Conservation (phyloP, 2,329 filamentous ascomycete species). For the Magnaporthiopsis rhizophila region DNA sequence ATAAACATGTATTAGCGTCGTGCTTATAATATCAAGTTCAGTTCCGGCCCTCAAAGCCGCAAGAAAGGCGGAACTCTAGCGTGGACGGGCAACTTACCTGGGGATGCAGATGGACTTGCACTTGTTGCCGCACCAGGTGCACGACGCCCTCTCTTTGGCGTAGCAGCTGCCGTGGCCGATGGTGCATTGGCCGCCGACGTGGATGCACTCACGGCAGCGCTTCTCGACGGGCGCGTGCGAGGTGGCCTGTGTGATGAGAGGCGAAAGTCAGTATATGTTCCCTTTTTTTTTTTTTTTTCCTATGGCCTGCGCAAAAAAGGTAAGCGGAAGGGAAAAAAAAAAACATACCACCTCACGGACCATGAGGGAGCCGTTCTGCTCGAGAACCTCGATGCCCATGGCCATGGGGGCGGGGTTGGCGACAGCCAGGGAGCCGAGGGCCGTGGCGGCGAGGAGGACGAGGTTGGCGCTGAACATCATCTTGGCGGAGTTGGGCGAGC, state of each 20-base stretch:
- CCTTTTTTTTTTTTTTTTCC: too few relatives aligned
- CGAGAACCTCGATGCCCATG: constrained; percentile 1
- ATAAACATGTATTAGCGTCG: too few relatives aligned
- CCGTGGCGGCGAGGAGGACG: constrained; percentile 15
- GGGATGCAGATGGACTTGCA: constrained; percentile 5
- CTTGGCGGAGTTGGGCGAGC: neutral
- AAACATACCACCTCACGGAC: neutral
- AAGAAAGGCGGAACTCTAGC: too few relatives aligned
- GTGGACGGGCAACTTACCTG: neutral
- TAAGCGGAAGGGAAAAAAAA: too few relatives aligned
- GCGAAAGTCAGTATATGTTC: neutral
- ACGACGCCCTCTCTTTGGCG: constrained; percentile 1
- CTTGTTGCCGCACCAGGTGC: constrained; percentile 6
- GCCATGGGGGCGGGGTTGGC: neutral
- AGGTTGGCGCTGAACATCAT: constrained; percentile 9
- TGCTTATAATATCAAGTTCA: too few relatives aligned
- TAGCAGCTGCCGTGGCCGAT: constrained; percentile 6
- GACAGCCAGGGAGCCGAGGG: constrained; percentile 10
- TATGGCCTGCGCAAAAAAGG: too few relatives aligned
- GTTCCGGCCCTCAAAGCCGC: too few relatives aligned
- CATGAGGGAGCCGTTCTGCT: neutral
- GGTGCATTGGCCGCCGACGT: constrained; percentile 3
- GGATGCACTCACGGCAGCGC: constrained; percentile 4
- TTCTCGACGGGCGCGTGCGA: neutral
- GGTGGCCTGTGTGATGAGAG: neutral